Base-by-base conservation (phyloP, 345 rosid species). In the Nephelium lappaceum region DNA sequence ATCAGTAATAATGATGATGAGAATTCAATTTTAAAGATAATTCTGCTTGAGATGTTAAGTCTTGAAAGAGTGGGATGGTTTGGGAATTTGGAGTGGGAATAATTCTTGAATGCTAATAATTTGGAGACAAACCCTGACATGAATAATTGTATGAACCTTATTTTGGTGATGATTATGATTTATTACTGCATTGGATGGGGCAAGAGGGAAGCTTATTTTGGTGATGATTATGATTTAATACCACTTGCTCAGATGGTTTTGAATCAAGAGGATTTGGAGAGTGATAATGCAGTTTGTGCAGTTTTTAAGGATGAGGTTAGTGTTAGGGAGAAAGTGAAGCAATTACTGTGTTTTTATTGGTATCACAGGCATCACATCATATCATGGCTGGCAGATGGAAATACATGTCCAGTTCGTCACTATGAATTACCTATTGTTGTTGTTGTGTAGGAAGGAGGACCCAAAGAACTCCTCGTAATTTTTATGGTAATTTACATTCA, bases 321-420 rank as follows among this genome's bases (percentile, higher is more conserved):
- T 72, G 82, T 83, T 27, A 90, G 90, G 53, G 94, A 91, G 84
- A 85, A 79, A 70, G 92, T 80, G n/a, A 89, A 83, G 78, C 91
- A 78, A 87, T 86, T 93, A 82, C 97, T 97, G 21, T 91, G 97
- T 79, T 68, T 74, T 57, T 97, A 95, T 82, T 70, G 84, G 78
- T 95, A 89, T 82, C 98, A 93, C 78, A 89, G 91, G n/a, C 91
- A 92, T 5, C 93, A 97, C 83, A 95, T 93, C 43, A 19, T 90
- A 31, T 93, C 92, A 12, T 95, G 99, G 99, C 87, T 95, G 53
- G 79, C 81, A 64, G 88, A 92, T 21, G 87, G 96, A 87, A 93
- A 91, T 74, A 90, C 98, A 11, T 95, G 98, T 65, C 99, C 97
- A 15, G 93, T 95, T 77, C 93, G 98, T 83, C 87, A 97, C 38